A percentile compares a stretch with the other conserved stretches of the same genome.
Conservation (phyloP, 345 rosid species). For the Cardamine chenopodiifolia region DNA sequence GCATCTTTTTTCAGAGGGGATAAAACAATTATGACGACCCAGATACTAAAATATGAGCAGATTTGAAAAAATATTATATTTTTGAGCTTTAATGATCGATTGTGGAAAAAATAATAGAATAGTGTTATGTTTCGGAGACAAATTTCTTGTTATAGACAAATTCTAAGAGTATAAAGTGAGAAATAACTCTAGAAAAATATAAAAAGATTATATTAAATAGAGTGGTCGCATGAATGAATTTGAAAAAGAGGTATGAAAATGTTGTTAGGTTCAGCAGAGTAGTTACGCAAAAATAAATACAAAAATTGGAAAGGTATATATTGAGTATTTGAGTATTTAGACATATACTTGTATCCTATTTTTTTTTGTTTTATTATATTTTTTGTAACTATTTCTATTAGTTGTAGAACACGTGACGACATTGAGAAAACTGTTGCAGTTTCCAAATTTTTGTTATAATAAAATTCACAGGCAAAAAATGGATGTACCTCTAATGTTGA, state of each 20-base stretch:
- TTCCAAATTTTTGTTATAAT: neutral
- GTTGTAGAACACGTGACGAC: neutral
- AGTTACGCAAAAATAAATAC: too few species aligned
- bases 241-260: too few species aligned
- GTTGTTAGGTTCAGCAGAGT: too few species aligned
- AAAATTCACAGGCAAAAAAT: neutral
- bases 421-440: neutral
- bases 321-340: too few species aligned
- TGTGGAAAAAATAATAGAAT: neutral
- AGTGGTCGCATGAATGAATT: neutral
- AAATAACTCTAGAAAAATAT: too few species aligned
- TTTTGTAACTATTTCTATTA: neutral
- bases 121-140: neutral
- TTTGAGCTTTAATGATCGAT: neutral
- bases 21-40: slow-evolving; percentile 30
- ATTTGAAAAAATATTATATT: neutral
- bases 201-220: too few species aligned
- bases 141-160: too few species aligned
- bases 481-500: neutral
- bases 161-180: neutral
- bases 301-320: too few species aligned
- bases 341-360: neutral
- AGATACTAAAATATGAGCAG: neutral
- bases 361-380: neutral
- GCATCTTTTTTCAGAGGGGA: slow-evolving; percentile 9